Base-by-base conservation (phyloP, 2,329 filamentous ascomycete species). In the Ophiostoma sp. region DNA sequence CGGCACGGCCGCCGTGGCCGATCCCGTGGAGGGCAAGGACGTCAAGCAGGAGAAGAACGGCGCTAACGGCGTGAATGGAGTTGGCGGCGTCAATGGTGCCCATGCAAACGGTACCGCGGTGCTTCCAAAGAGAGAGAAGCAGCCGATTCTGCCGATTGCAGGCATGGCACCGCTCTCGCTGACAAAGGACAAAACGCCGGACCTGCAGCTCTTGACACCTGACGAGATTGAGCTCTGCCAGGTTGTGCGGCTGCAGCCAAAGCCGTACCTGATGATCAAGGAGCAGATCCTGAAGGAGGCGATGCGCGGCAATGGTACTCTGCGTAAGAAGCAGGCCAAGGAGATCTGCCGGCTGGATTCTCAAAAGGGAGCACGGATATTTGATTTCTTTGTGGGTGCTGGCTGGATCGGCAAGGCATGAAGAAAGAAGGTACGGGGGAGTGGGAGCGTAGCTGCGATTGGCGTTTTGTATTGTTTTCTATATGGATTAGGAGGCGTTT, bases 201-300 rank as follows among this genome's bases (percentile, higher is more conserved):
- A 98, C 77, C 80, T 94, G 36, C 95, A 98, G 76, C 86, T 99
- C 0, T 83, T 99, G 62, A 92, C 91, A 0, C 85, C 89, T 0
- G 93, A 96, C 74, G 95, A 99, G 79, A 83, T 87, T 4, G 92
- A 96, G 76, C 82, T 99, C 0, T 99, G 95, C 81, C 91, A 92
- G 75, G 85, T 90, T 57, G 85, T 96, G 17, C 87, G 93, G 60
- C 81, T 99, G 68, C 91, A 95, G 79, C 95, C 95, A 0, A 99
- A 99, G 81, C 92, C 95, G 1, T 99, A 97, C 78, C 80, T 97
- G 5, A 93, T 93, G 77, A 93, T 98, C 79, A 99, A 99, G 80
- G 93, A 97, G 78, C 89, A 91, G 72, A 84, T 98, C n/a, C 80
- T 98, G 68, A 92, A 92, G 76, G 94, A 98, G 78, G 92, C 94